Conservation (phyloP, 2,329 filamentous ascomycete genomes). For the Hawksworthiomyces lignivorus region DNA sequence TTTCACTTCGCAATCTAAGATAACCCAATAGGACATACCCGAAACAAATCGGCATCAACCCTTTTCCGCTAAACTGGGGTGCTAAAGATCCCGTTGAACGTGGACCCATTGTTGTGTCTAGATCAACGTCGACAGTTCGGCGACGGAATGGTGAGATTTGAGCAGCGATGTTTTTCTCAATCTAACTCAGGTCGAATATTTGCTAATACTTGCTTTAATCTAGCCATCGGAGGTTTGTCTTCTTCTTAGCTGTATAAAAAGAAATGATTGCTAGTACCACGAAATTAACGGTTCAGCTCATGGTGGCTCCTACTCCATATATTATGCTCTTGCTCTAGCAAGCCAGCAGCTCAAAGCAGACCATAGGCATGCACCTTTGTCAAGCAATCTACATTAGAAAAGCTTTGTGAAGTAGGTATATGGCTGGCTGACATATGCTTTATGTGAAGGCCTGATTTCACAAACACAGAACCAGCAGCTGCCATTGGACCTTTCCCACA, state of each 20-base stretch:
- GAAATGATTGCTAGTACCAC: too few relatives aligned
- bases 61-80: constrained; percentile 84
- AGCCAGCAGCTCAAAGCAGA: constrained; percentile 80
- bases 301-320: constrained; percentile 92
- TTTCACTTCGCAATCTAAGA: too few relatives aligned
- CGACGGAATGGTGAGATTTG: constrained; percentile 64
- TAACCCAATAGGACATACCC: constrained; percentile 62
- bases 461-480: constrained; percentile 81
- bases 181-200: too few relatives aligned
- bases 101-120: constrained; percentile 83
- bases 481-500: constrained; percentile 82
- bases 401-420: neutral
- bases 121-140: constrained; percentile 66
- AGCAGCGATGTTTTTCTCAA: too few relatives aligned
- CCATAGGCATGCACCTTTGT: constrained; percentile 42
- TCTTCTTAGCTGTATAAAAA: too few relatives aligned
- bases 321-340: constrained; percentile 86
- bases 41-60: constrained; percentile 87
- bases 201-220: neutral
- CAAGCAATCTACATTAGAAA: neutral
- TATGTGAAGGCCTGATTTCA: constrained; percentile 55
- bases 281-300: too few relatives aligned
- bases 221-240: constrained; percentile 16
- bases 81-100: constrained; percentile 64
- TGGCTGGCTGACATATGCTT: neutral